Base-by-base conservation (phyloP, 805 yeast species). In the Teunomyces barrocoloradensis region DNA sequence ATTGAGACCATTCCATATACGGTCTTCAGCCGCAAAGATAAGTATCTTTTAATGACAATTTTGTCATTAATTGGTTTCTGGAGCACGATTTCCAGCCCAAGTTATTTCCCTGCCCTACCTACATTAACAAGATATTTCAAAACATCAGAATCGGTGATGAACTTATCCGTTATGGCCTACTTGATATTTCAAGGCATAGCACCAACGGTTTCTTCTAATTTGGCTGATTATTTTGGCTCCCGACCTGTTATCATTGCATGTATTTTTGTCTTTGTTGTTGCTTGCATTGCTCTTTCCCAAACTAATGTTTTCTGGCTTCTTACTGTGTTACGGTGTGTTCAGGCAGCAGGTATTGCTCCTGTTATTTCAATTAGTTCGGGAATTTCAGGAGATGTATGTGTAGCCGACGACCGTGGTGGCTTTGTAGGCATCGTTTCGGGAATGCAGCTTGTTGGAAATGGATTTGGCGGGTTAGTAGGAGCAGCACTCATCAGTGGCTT, bases 131-230 rank as follows among this genome's bases (percentile, higher is more conserved):
- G 60, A 0, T 66, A 80, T 25, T 87, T 90, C 54, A 44, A 74
- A 38, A 77, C 84, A 3, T 56, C 81, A 2, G 80, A 79, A 42
- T 84, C 82, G 43, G 65, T 74, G 44, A 80, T 83, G 46, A 87
- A 89, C 59, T 56, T 87, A n/a, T 80, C 95, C 0, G 85, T 90
- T 28, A 90, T 89, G 1, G 82, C 88, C 0, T 89, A 89, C 57
- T 75, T 87, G 43, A 59, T 87, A 7, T 77, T 85, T 44, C 97
- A 89, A 65, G 96, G 95, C 1, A 46, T 87, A 0, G 66, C 88
- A 0, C 96, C 97, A 0, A 75, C 86, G 1, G 59, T 88, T 12
- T 75, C 84, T 61, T 85, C 89, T 0, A 74, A 81, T 6, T 56
- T 87, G 20, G 87, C 92, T 0, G 96, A 89, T 60, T 59, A 71